Evolutionary conservation across 441 rosid species (phyloP).

Genomic region (Omphalea diandra): DNA sequence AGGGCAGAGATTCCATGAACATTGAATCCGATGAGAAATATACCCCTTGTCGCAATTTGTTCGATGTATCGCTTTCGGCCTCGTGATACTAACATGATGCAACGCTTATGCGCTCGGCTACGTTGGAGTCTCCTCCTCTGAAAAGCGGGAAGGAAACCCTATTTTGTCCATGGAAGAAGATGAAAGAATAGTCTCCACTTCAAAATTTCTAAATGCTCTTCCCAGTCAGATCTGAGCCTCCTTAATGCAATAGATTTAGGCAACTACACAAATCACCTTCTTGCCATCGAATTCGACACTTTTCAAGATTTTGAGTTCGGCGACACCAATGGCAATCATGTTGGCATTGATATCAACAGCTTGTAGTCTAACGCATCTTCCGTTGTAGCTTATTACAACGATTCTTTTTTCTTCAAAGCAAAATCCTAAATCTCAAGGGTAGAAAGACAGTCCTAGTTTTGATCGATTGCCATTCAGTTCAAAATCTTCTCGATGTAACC

Average conservation of each 20-base stretch:
- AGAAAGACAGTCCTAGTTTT: slow-evolving; percentile 59
- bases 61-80: no score
- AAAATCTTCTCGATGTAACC: slow-evolving; percentile 45
- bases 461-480: slow-evolving; percentile 63
- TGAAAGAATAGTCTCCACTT: slow-evolving; percentile 46
- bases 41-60: no score
- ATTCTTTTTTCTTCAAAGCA: slow-evolving; percentile 27
- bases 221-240: slow-evolving; percentile 79
- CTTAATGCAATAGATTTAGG: slow-evolving; percentile 55
- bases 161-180: no score
- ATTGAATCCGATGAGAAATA: no score
- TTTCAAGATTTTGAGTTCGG: slow-evolving; percentile 70
- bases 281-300: slow-evolving; percentile 82
- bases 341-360: slow-evolving; percentile 75
- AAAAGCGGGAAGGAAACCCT: no score
- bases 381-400: slow-evolving; percentile 41
- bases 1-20: no score
- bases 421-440: slow-evolving; percentile 55
- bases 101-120: no score
- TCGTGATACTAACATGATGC: no score
- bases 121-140: no score
- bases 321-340: slow-evolving; percentile 68
- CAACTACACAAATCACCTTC: slow-evolving; percentile 47
- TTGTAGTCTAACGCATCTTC: slow-evolving; percentile 45
- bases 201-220: slow-evolving; percentile 36